Conservation (phyloP, 108 stramenopile species). For the Aurantiochytrium sp. region DNA sequence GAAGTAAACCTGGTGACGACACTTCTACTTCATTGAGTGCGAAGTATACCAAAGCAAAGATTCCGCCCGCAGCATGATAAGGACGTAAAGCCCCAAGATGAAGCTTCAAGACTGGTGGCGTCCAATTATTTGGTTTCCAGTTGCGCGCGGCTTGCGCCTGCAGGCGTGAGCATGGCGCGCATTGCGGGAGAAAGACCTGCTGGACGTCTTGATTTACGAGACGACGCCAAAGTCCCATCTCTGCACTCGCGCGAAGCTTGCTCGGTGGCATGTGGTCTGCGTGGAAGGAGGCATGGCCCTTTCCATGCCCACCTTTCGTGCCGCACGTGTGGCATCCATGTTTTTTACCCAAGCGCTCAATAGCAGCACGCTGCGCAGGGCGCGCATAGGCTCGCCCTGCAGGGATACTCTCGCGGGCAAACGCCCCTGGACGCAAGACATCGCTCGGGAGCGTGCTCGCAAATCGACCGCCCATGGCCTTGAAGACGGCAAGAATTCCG, state of each 20-base stretch:
- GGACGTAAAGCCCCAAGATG: neutral
- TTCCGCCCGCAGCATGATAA: neutral
- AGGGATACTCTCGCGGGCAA: neutral
- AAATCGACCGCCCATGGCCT: neutral
- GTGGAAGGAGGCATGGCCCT: neutral
- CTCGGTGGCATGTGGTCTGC: slow-evolving; percentile 13
- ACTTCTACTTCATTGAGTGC: too few species aligned
- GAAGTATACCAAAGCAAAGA: too few species aligned
- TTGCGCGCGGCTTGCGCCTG: neutral
- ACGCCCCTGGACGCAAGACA: neutral
- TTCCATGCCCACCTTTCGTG: neutral
- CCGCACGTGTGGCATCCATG: neutral
- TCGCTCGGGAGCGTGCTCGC: neutral
- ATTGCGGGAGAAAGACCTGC: neutral
- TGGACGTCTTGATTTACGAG: neutral
- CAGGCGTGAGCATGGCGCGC: neutral
- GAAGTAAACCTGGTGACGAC: too few species aligned
- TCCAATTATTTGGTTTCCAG: neutral
- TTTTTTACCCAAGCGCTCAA: neutral
- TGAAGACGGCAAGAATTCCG: neutral
- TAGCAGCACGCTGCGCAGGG: neutral
- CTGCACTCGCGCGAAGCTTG: neutral
- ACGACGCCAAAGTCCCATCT: neutral
- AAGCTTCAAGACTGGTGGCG: neutral
- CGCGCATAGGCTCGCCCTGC: neutral